Conservation (phyloP, 169 alveolate species). For the Babesia caballi region DNA sequence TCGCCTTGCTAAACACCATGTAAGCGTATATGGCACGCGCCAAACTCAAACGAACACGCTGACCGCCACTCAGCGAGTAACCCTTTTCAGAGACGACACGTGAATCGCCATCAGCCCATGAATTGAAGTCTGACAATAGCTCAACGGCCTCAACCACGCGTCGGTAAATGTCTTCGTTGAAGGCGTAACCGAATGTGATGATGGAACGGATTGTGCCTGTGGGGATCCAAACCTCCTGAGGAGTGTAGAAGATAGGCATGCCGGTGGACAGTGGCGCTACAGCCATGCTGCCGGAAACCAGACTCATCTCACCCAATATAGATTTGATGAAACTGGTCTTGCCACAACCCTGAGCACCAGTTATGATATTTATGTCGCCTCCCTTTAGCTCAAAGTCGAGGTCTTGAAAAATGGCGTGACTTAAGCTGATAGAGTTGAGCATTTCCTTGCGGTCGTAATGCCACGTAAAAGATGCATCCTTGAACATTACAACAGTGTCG, state of each 20-base stretch:
- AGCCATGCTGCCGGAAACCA: slow-evolving; percentile 58
- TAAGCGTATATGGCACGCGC: slow-evolving; percentile 88
- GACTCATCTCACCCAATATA: slow-evolving; percentile 52
- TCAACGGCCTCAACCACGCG: slow-evolving; percentile 14
- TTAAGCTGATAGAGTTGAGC: neutral
- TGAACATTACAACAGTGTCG: slow-evolving; percentile 19
- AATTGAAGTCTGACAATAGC: slow-evolving; percentile 14
- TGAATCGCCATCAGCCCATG: slow-evolving; percentile 50
- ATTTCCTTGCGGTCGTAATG: neutral
- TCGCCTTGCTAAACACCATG: slow-evolving; percentile 49
- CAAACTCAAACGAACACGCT: slow-evolving; percentile 85
- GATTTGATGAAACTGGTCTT: slow-evolving; percentile 44
- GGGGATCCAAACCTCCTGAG: slow-evolving; percentile 38
- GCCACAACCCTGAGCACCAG: slow-evolving; percentile 62
- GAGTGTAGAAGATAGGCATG: slow-evolving; percentile 45
- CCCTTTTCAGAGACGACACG: slow-evolving; percentile 51
- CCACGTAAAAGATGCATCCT: slow-evolving; percentile 52
- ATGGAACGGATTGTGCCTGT: slow-evolving; percentile 36
- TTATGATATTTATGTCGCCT: slow-evolving; percentile 31
- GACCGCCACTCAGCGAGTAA: slow-evolving; percentile 84
- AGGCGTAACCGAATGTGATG: slow-evolving; percentile 37
- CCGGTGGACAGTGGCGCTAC: slow-evolving; percentile 48
- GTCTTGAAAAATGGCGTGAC: neutral
- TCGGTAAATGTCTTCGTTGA: slow-evolving; percentile 38
- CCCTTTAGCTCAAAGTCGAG: slow-evolving; percentile 23